Evolutionary conservation across 371 early-diverging fungal species (phyloP), one percentile per base, ranked within the genome.

Genomic region (Mortierella sp.): DNA sequence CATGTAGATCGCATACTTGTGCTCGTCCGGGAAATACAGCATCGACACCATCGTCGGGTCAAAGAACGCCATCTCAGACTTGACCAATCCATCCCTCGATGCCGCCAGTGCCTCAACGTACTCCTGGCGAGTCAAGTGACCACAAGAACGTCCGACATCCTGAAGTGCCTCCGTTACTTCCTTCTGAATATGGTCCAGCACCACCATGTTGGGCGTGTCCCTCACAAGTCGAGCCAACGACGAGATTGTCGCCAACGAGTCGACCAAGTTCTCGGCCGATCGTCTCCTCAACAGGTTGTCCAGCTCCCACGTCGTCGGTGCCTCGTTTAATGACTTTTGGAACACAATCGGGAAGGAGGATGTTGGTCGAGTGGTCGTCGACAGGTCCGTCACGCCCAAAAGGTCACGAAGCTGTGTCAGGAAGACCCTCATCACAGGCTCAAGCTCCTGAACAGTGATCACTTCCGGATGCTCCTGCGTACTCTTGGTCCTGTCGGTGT

Each of bases 21-120:
- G 99, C 80, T 99, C 98, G 74, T 95, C 94, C 1, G 99, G 99
- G 86, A 99, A 99, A 80, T 99, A 99, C 6, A 98, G 90, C 93
- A 97, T 90, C 4, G 97, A 92, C 2, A 98, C 96, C 98, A 99
- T 98, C 13, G 96, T 96, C 1, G 97, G 97, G 74, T 99, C 96
- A 90, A 97, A 98, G 79, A 99, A 99, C 6, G 98, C 98, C 14
- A 89, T 86, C 85, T 97, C 97, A 0, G 98, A 92, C 24, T 89
- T 73, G 29, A 86, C 86, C 11, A 95, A 84, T 0, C 96, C 97
- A 3, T 85, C 76, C 19, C 92, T 88, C 0, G 95, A 90, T 13
- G 86, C 80, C 22, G 81, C 55, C 39, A 94, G 80, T 0, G 94
- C 94, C 6, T 69, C 50, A 0, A 81, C 70, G 66, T 85, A 89